Evolutionary conservation across 1,284 basidiomycete species (phyloP), one percentile per base, ranked within the genome.

Genomic region (Athelia psychrophila): DNA sequence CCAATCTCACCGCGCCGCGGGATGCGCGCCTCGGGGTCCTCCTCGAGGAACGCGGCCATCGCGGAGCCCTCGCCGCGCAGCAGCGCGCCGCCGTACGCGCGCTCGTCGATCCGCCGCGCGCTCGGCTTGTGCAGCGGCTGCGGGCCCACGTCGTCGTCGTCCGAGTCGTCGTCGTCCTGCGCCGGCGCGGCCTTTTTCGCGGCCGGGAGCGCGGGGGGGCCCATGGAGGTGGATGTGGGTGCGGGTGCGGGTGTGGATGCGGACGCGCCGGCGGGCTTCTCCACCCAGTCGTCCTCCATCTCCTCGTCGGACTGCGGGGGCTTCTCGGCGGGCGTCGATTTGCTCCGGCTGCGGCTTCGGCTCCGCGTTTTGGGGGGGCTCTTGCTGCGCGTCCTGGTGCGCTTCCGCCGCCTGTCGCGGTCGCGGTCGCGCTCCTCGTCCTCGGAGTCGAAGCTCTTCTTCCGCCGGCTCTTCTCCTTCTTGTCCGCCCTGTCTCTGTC

Each of bases 1-100:
- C 96, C 97, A 61, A 99, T 98, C 75, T 99, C 96, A 72, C 96
- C 97, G 78, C 97, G 92, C 54, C 96, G 92, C 3, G 96, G 96
- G 63, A 99, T 99, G 64, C 96, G 94, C 50, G 86, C 69, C 51
- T 88, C 80, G n/a, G 85, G 83, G 48, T 93, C 95, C 19, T 95
- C 91, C 65, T 91, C 80, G 47, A 97, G 81, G 78, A 91, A 99
- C 27, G 92, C 90, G 3, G 95, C 94, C 95, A 99, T 98, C 24
- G 96, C 96, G 54, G 87, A 88, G 47, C 95, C 96, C 77, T 99
- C 96, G 51, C 96, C 97, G 1, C 92, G 91, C 8, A 95, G 80
- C 38, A 99, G 80, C 4, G 91, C 87, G 48, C 91, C 82, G 55
- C 93, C 92, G 66, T 93, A 93, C 51, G 85, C 78, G 12, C 89